Evolutionary conservation across 2,329 filamentous ascomycete species (phyloP), one percentile per base, ranked within the genome.

Genomic region (Aspergillus brunneoviolaceus): DNA sequence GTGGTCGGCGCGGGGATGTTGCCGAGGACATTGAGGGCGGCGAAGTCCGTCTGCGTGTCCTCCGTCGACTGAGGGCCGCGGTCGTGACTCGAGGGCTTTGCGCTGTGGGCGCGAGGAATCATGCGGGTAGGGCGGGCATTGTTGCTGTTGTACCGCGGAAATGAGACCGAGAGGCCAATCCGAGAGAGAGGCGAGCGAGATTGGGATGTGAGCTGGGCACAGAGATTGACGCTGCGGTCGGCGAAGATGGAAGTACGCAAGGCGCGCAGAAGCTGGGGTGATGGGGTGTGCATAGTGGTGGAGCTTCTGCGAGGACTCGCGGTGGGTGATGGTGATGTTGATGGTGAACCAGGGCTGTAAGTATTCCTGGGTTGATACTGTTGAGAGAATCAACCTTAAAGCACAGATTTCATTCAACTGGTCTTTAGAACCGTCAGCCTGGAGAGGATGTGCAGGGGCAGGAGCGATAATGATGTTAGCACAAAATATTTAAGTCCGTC

Each of bases 1-100:
- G 92, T 96, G 0, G 92, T 87, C 0, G 94, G 95, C 4, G 85
- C 81, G 0, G 92, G 89, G 1, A 87, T 86, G 65, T 86, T 87
- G 47, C 86, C 88, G 4, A 98, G 83, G 6, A 99, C 88, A 73
- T 99, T 88, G 65, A 98, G 82, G 14, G 84, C 83, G 48, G 78
- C 80, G 67, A 98, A 92, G 76, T 95, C 89, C 2, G 87, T 89
- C 67, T 85, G 85, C 1, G 86, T 88, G 53, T 83, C 79, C 79
- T 89, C 87, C 45, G 79, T 75, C 48, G 83, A 85, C n/a, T 77
- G 71, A 0, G 86, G 86, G 12, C 86, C 87, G 57, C 87, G 85
- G 70, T 88, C 84, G 69, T 76, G 81, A 31, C 78, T 77, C 49
- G 68, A 67, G 1, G 77, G 77, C 61, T 77, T 77, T 51, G 74